These are phyloP conservation scores for Thermomucor indicae-seudaticae DNA, from an alignment of 371 early-diverging fungal genomes.

Conservation along the genomic window DNA sequence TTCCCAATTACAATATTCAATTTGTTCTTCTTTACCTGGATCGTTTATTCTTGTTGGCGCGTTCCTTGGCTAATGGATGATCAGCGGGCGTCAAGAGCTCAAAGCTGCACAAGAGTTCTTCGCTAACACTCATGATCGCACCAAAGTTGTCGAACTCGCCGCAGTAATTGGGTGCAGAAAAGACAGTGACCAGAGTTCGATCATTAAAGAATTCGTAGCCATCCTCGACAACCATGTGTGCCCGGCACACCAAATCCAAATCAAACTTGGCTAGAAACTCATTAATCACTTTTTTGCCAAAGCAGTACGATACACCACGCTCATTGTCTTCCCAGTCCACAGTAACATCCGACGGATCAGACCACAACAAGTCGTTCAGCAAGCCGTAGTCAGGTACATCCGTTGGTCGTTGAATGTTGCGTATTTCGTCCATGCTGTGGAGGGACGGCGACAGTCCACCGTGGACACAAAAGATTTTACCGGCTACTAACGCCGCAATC, in stretches of 20 bases:
- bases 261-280: conserved; percentile 89
- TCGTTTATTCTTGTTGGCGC: conserved; percentile 14
- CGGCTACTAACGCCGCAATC: conserved; percentile 95
- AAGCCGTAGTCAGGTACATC: conserved; percentile 97
- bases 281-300: conserved; percentile 87
- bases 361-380: conserved; percentile 91
- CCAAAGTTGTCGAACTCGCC: conserved; percentile 98
- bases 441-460: conserved; percentile 95
- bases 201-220: conserved; percentile 99
- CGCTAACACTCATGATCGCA: conserved; percentile 94
- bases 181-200: conserved; percentile 93
- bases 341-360: conserved; percentile 77
- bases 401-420: conserved; percentile 86
- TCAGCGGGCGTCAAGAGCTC: conserved; percentile 50
- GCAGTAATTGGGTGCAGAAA: conserved; percentile 98
- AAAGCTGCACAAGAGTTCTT: conserved; percentile 90
- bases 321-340: conserved; percentile 97
- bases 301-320: conserved; percentile 96
- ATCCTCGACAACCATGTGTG: conserved; percentile 98
- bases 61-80: conserved; percentile 34
- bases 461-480: conserved; percentile 98
- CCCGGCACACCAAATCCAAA: conserved; percentile 93
- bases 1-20: too few species aligned
- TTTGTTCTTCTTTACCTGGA: conserved; percentile 8
- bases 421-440: conserved; percentile 92